These are phyloP conservation scores for Trypanosoma avium DNA, from an alignment of 208 protist species.

Conservation along the genomic window DNA sequence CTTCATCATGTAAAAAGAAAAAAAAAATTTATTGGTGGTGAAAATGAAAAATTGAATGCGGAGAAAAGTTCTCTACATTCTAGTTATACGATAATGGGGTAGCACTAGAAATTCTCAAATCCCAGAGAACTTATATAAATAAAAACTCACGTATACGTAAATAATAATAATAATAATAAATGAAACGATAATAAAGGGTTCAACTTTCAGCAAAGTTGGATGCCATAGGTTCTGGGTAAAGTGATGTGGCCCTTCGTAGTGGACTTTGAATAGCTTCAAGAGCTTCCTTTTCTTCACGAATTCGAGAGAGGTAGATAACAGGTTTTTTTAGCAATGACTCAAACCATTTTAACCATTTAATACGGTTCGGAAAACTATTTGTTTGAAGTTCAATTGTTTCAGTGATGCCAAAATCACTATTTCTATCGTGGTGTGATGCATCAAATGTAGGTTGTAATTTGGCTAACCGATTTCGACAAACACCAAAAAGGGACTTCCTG, in stretches of 20 bases:
- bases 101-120: too few species aligned
- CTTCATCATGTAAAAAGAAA: too few species aligned
- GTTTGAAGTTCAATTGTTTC: constrained; percentile 37
- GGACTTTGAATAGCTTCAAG: neutral
- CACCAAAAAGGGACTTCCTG: constrained; percentile 16
- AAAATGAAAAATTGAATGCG: too few species aligned
- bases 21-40: too few species aligned
- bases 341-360: constrained; percentile 51
- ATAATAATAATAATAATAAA: too few species aligned
- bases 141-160: too few species aligned
- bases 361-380: constrained; percentile 29
- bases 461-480: neutral
- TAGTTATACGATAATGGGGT: too few species aligned
- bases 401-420: constrained; percentile 19
- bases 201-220: neutral
- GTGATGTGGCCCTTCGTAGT: constrained; percentile 5
- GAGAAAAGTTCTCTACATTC: too few species aligned
- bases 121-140: too few species aligned
- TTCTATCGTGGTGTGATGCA: neutral
- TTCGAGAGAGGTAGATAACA: constrained; percentile 34
- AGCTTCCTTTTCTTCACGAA: constrained; percentile 19
- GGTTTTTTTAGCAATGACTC: constrained; percentile 32
- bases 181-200: neutral
- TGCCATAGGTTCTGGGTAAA: neutral
- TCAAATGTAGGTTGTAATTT: neutral